Evolutionary conservation across 768 basidiomycete genomes (phyloP), one percentile per base, ranked within the genome.

Genomic region (Paxillus ammoniavirescens): DNA sequence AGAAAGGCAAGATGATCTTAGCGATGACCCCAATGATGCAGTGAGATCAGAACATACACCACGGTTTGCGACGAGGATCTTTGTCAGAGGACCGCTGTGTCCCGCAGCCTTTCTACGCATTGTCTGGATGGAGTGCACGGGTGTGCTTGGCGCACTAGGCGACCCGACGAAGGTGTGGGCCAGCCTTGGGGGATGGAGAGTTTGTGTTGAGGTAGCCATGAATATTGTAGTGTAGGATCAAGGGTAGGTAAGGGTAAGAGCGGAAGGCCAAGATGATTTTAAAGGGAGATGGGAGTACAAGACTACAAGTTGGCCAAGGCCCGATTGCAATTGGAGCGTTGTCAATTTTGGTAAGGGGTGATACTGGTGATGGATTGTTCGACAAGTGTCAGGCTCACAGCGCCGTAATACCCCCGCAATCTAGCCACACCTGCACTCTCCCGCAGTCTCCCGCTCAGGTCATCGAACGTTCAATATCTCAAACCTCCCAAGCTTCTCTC

Each of bases 71-170:
- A 94, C 92, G 17, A 94, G 80, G 66, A 93, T 91, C 78, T 94
- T 94, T 43, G 93, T 93, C 57, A 94, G 73, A 4, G 91, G 92
- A 8, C 92, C 92, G 49, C 85, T 81, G 65, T 93, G 92, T n/a
- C 92, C 92, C 4, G 92, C 92, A 18, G 89, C 81, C 76, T 91
- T 94, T 61, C 92, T 80, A 58, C 92, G 82, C 88, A 94, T 92
- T 26, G 91, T 89, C 71, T 91, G 87, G 61, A 93, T 93, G 54
- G 86, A 91, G 69, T 93, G 91, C 55, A 93, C 88, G 4, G 91
- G 91, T 1, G 91, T 93, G 58, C 90, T 81, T 1, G 91, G 89
- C 10, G 79, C 83, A 68, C 87, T 89, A 58, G 91, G 91, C 48
- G 89, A 82, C 50, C 72, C 77, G 52, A 84, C 80, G 60, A 91